phyloP scores from a whole-genome alignment of 106 monocot species.

The Phalaenopsis equestris region DNA sequence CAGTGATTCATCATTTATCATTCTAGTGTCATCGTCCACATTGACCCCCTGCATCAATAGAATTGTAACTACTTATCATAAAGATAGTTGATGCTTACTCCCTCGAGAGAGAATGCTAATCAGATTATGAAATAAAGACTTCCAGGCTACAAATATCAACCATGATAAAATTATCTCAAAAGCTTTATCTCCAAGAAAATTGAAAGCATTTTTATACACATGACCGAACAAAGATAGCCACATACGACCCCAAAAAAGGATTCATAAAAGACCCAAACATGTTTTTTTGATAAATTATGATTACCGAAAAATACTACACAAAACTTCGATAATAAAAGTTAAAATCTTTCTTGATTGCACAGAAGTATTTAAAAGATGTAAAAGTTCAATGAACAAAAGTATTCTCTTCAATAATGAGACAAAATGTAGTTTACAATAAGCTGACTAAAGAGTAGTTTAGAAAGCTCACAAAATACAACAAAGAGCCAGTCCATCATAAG shows the following conservation, averaged over 20 bases:
- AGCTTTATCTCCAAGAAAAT: not conserved
- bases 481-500: no score
- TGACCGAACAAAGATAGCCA: not conserved
- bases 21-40: constrained; percentile 22
- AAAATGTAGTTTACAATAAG: no score
- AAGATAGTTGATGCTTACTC: not conserved
- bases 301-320: no score
- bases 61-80: not conserved
- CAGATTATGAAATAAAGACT: not conserved
- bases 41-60: constrained; percentile 41
- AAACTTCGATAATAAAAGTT: no score
- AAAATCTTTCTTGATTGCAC: no score
- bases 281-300: no score
- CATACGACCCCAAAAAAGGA: not conserved
- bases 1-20: constrained; percentile 26
- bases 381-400: no score
- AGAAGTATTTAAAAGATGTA: no score
- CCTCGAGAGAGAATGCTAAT: not conserved
- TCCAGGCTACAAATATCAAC: not conserved
- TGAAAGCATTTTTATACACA: not conserved
- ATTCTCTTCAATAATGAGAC: no score
- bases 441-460: no score
- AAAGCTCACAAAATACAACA: no score
- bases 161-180: not conserved
- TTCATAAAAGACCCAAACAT: no score